These are phyloP conservation scores for Mentha longifolia DNA, from an alignment of 257 asterid species.

Conservation along the genomic window DNA sequence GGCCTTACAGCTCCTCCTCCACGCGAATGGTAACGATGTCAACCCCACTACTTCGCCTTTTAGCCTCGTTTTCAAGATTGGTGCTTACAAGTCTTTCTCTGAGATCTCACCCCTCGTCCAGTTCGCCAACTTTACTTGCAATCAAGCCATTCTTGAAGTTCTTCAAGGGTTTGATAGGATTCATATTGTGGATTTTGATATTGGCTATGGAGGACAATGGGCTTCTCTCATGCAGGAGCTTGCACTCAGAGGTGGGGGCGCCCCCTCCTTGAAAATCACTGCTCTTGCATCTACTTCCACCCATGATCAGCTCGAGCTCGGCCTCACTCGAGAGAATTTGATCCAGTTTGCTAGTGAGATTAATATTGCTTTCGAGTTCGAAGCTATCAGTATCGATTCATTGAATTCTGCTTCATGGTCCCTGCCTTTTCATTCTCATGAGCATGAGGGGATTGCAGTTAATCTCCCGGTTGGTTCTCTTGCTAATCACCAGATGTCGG, in stretches of 20 bases:
- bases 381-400: slow-evolving; percentile 60
- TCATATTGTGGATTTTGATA: slow-evolving; percentile 87
- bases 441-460: slow-evolving; percentile 72
- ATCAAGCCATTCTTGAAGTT: slow-evolving; percentile 86
- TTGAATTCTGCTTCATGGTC: slow-evolving; percentile 72
- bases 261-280: slow-evolving; percentile 71
- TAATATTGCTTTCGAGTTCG: slow-evolving; percentile 74
- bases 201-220: slow-evolving; percentile 96
- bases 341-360: slow-evolving; percentile 77
- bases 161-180: slow-evolving; percentile 70
- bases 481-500: slow-evolving; percentile 50
- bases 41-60: slow-evolving; percentile 57
- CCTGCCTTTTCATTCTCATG: slow-evolving; percentile 47
- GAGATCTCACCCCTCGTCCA: slow-evolving; percentile 91
- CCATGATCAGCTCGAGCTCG: slow-evolving; percentile 79
- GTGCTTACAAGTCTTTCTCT: slow-evolving; percentile 85
- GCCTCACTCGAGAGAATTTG: slow-evolving; percentile 76
- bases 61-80: slow-evolving; percentile 74
- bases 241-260: slow-evolving; percentile 62
- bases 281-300: slow-evolving; percentile 71
- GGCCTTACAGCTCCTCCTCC: slow-evolving; percentile 72
- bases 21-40: slow-evolving; percentile 32
- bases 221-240: slow-evolving; percentile 98
- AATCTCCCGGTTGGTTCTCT: slow-evolving; percentile 77
- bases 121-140: slow-evolving; percentile 86